Evolutionary conservation across 306 rosid genomes (phyloP), one percentile per base, ranked within the genome.

Genomic region (Vicia faba): DNA sequence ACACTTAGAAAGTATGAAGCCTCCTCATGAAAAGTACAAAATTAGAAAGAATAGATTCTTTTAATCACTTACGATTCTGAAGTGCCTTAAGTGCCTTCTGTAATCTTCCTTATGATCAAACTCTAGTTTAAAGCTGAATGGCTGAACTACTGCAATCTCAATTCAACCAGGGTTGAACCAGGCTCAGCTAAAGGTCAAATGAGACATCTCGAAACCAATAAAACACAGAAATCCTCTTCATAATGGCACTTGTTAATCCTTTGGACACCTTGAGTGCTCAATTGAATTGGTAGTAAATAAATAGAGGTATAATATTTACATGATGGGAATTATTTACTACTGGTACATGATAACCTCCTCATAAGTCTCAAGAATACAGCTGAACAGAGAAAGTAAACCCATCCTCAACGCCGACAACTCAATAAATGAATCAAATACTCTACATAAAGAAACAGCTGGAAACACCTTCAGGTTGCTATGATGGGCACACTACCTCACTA

Each of bases 401-500:
- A 53, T 45, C 66, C 57, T 33, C 43, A 11, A 49, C 13, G n/a
- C n/a, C n/a, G 64, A 36, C 56, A 36, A 70, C 13, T 23, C 61
- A 66, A 15, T 43, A 64, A 15, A 61, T 10, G 25, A 72, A 68
- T 49, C 60, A 72, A 60, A 16, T 74, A 55, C 7, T 11, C 67
- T 48, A 54, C 82, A 59, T 20, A 38, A 39, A 40, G 29, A 46
- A 57, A 70, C 41, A 11, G 64, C 29, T 26, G 70, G 9, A 65
- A 57, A 66, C 45, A 77, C 23, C 62, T 26, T 44, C 67, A 14
- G 38, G 48, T 50, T 54, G 75, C 66, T n/a, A 54, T 19, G 39
- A 11, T 69, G 48, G n/a, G 50, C 54, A 61, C 23, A 65, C 59
- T 79, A 84, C 83, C 88, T 75, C 73, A 57, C 76, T 50, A 69